Base-by-base conservation (phyloP, 2,329 filamentous ascomycete species). In the Pseudogymnoascus verrucosus region DNA sequence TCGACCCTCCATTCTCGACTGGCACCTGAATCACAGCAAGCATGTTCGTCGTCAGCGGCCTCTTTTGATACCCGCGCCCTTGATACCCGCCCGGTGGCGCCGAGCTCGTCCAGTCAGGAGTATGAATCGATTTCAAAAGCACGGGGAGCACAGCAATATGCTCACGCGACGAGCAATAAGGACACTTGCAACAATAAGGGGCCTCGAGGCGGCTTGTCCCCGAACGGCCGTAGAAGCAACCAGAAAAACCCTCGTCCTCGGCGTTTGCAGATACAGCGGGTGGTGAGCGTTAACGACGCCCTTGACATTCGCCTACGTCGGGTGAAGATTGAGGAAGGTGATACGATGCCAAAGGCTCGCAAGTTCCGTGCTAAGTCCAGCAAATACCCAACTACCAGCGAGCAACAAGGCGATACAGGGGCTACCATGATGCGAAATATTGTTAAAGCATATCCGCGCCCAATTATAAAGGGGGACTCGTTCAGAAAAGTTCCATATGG, bases 401-500 rank as follows among this genome's bases (percentile, higher is more conserved):
- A 57, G n/a, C n/a, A 57, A 21, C 51, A 57, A 57, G 12, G 28
- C 51, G 26, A 57, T 57, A 16, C 51, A 34, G 51, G 51, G 12
- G 51, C 28, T 34, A 36, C n/a, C 28, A 57, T 57, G 5, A 21
- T 57, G 11, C 51, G 51, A 36, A 21, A 14, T 7, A 34, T 57
- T 3, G 16, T 57, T 36, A 16, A 3, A 21, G 51, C 28, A 34
- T 57, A 34, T 34, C 51, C 51, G 5, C 6, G 16, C 51, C 28
- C 51, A 36, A 19, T 36, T 36, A 34, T 21, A 19, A 16, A 34
- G 28, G 2, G 34, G 12, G 5, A 36, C 10, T 14, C 16, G 51
- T 57, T 57, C 7, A 57, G 51, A 36, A 57, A 57, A 57, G 28
- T 57, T 5, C 5, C 51, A 57, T 57, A 57, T 57, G 51, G 51